phyloP scores from a whole-genome alignment of 495 filamentous ascomycete genomes.

The Penicillium nucicola region DNA sequence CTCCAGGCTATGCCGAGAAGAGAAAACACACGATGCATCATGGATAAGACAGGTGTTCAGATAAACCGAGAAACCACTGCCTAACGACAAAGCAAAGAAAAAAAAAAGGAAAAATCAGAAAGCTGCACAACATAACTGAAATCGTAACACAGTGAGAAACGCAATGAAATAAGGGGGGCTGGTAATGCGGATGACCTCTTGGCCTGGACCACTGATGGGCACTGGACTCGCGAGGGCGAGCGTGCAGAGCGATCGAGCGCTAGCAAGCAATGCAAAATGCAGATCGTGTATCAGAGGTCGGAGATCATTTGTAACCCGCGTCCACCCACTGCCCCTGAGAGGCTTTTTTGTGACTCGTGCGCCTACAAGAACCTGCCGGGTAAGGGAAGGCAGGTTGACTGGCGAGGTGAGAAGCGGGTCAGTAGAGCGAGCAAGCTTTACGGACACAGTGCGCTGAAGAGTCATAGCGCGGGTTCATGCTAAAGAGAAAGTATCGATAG shows the following conservation, averaged over 20 bases:
- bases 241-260: slow-evolving; percentile 10
- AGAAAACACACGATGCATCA: slow-evolving; percentile 12
- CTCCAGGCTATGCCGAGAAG: slow-evolving; percentile 44
- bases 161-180: slow-evolving; percentile 1
- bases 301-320: slow-evolving; percentile 3
- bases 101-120: slow-evolving; percentile 1
- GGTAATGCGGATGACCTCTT: slow-evolving; percentile 2
- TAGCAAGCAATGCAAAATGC: not conserved
- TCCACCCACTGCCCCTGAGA: not conserved
- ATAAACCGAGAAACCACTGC: slow-evolving; percentile 4
- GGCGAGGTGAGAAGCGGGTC: slow-evolving; percentile 2
- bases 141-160: slow-evolving; percentile 10
- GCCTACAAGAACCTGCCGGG: slow-evolving; percentile 2
- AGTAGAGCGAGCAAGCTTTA: not conserved
- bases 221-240: slow-evolving; percentile 1
- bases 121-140: slow-evolving; percentile 10
- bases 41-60: slow-evolving; percentile 5
- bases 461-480: not conserved
- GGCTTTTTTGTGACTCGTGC: not conserved
- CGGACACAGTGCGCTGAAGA: not conserved
- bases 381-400: not conserved
- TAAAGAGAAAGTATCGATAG: not conserved
- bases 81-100: too few species aligned
- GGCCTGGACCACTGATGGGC: slow-evolving; percentile 5
- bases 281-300: slow-evolving; percentile 9